Evolutionary conservation across 495 filamentous ascomycete genomes (phyloP).

Genomic region (Talaromyces adpressus): DNA sequence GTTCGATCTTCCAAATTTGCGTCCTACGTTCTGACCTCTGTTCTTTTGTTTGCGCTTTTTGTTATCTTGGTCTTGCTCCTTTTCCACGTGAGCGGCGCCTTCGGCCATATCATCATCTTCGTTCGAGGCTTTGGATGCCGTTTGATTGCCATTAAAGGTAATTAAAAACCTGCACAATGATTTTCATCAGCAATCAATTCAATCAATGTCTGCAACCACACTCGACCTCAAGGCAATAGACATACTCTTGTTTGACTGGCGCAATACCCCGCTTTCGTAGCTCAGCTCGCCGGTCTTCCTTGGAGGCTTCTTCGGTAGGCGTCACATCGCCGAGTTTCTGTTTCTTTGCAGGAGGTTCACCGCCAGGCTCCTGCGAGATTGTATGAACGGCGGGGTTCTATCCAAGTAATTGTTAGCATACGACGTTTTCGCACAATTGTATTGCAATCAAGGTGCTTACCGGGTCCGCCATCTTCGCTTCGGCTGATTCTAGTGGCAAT

Average conservation of each 20-base stretch:
- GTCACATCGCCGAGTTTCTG: constrained; percentile 43
- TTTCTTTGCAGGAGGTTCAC: constrained; percentile 53
- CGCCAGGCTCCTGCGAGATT: neutral
- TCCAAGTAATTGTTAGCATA: neutral
- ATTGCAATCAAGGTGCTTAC: neutral
- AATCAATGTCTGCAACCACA: neutral
- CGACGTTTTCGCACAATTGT: neutral
- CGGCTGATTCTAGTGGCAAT: neutral
- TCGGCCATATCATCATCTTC: constrained; percentile 60
- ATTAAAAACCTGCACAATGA: constrained; percentile 15
- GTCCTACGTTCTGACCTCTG: constrained; percentile 77
- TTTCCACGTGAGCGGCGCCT: constrained; percentile 47
- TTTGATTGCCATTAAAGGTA: constrained; percentile 11
- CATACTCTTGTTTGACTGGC: constrained; percentile 78
- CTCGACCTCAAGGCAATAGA: neutral
- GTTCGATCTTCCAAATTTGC: constrained; percentile 73
- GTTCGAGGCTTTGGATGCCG: constrained; percentile 3
- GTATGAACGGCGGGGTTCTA: neutral
- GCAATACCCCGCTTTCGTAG: constrained; percentile 62
- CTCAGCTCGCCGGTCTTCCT: constrained; percentile 15
- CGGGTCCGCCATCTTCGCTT: neutral
- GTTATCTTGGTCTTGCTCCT: constrained; percentile 36
- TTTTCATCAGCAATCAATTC: neutral
- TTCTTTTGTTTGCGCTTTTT: constrained; percentile 59
- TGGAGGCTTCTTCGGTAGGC: constrained; percentile 16